Base-by-base conservation (phyloP, 768 basidiomycete genomes). In the Wakefieldia striispora region DNA sequence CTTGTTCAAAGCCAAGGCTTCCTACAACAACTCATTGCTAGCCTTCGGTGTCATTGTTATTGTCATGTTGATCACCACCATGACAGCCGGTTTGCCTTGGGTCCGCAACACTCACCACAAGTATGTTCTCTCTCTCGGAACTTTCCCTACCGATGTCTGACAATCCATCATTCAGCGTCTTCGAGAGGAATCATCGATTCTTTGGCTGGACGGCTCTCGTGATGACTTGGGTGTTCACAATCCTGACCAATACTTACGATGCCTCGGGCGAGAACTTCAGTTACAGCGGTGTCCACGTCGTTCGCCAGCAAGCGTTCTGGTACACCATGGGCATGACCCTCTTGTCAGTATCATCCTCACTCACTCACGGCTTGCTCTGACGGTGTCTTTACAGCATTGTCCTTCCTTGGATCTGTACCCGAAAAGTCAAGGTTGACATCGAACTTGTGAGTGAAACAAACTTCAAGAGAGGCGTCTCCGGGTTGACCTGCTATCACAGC, bases 101-200 rank as follows among this genome's bases (percentile, higher is more conserved):
- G 79, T 91, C 40, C 76, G 88, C 54, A 89, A 89, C 58, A 81
- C 79, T 11, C 84, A 88, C 56, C 88, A 90, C 74, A 89, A 89
- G 87, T 88, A 63, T 59, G 80, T 67, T 53, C 11, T 17, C 7
- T 27, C 38, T 42, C 3, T n/a, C n/a, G 34, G 14, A 34, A 16
- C 17, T 34, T 45, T 41, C 14, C 16, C 42, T 31, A 9, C 8
- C 11, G 6, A 7, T 39, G 21, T 12, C 40, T 46, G 17, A 51
- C 38, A 47, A 20, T 17, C 39, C 10, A 37, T 31, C 24, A 4
- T 42, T 9, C 49, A 89, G 86, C 61, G 78, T 88, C 17, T 91
- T 91, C 56, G 88, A 91, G 65, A 79, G 86, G 44, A 82, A 86
- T 54, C 88, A 91, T 63, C 80, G 88, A 10, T 89, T 90, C 68